Evolutionary conservation across 164 flowering plant genomes (phyloP).

Genomic region (Cinnamomum chago): DNA sequence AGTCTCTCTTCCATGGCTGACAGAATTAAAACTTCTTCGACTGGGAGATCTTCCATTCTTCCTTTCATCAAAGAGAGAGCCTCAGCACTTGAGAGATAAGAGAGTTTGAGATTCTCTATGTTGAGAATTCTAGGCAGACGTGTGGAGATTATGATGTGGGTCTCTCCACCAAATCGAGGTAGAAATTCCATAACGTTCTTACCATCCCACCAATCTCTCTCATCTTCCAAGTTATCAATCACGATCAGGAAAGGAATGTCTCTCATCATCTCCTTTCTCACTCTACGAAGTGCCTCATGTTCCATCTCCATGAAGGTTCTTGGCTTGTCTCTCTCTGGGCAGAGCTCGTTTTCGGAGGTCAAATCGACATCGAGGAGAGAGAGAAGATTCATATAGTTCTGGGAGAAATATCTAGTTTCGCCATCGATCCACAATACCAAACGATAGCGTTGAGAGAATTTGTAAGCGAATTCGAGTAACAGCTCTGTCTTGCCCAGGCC

Average conservation of each 20-base stretch:
- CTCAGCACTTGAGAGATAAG: conserved; percentile 74
- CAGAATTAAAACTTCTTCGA: conserved; percentile 60
- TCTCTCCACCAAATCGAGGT: conserved; percentile 91
- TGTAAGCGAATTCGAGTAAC: conserved; percentile 79
- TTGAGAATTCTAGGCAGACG: conserved; percentile 67
- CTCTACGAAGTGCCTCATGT: conserved; percentile 61
- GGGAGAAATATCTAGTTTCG: conserved; percentile 70
- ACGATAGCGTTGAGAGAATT: conserved; percentile 71
- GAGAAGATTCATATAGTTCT: conserved; percentile 75
- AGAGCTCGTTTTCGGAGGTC: conserved; percentile 46
- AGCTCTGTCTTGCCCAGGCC: conserved; percentile 94
- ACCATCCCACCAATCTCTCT: conserved; percentile 94
- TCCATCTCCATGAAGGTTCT: conserved; percentile 84
- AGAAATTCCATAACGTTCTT: conserved; percentile 82
- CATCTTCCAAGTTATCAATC: conserved; percentile 85
- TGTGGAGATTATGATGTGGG: conserved; percentile 78
- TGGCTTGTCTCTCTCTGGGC: conserved; percentile 43
- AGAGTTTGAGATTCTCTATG: conserved; percentile 73
- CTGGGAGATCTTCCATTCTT: conserved; percentile 42
- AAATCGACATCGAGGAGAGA: conserved; percentile 71
- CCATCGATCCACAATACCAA: conserved; percentile 95
- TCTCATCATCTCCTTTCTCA: conserved; percentile 78
- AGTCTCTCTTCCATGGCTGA: conserved; percentile 69
- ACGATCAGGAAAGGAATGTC: conserved; percentile 75
- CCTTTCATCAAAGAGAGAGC: conserved; percentile 87